Evolutionary conservation across 352 stramenopile genomes (phyloP).

Genomic region (Globisporangium recalcitrans): DNA sequence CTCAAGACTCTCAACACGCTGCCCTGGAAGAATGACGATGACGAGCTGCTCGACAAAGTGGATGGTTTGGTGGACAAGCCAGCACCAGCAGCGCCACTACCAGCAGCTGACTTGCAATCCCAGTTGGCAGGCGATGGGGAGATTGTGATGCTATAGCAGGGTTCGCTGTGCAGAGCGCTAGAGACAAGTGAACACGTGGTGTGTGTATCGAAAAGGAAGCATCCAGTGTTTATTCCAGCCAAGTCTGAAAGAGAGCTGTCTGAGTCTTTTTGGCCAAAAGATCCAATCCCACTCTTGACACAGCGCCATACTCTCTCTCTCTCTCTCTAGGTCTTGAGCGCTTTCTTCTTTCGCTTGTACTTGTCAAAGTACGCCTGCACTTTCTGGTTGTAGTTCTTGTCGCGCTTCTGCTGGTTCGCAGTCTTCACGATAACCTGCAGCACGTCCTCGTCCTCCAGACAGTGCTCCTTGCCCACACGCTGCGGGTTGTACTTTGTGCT

Average conservation of each 20-base stretch:
- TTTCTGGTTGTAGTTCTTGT: constrained; percentile 96
- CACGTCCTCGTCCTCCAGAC: constrained; percentile 97
- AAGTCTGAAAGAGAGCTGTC: neutral
- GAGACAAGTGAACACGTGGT: neutral
- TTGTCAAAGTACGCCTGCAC: constrained; percentile 96
- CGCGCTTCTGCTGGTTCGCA: constrained; percentile 96
- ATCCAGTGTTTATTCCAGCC: neutral
- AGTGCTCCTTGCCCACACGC: constrained; percentile 92
- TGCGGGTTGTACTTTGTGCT: constrained; percentile 98
- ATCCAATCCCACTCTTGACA: neutral
- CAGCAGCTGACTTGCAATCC: neutral
- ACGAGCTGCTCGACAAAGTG: constrained; percentile 35
- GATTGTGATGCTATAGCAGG: constrained; percentile 5
- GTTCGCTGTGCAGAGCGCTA: neutral
- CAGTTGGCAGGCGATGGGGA: constrained; percentile 14
- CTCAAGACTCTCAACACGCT: constrained; percentile 48
- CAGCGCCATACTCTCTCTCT: neutral
- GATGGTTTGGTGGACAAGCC: constrained; percentile 15
- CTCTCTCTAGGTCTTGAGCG: constrained; percentile 72
- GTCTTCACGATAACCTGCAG: constrained; percentile 98
- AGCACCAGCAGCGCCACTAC: neutral
- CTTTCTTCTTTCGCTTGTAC: constrained; percentile 95
- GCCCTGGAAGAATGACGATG: constrained; percentile 45
- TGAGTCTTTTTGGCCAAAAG: no score
- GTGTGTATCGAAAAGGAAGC: neutral